Conservation (phyloP, 1,284 basidiomycete species). For the Irpex sp. region DNA sequence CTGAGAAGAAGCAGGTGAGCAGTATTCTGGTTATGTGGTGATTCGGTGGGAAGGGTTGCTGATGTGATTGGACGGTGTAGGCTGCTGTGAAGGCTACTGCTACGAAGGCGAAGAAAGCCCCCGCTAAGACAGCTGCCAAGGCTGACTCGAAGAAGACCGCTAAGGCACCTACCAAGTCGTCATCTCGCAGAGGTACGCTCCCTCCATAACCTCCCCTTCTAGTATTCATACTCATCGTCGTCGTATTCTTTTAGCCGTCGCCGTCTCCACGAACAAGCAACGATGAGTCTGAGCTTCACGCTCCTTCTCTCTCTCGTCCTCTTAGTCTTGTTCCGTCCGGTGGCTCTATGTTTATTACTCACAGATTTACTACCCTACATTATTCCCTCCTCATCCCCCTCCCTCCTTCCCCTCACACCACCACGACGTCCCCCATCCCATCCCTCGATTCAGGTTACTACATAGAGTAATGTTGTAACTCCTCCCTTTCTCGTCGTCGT, state of each 20-base stretch:
- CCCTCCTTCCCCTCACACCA: not conserved
- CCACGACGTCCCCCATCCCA: not conserved
- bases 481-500: not conserved
- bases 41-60: conserved; percentile 16
- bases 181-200: conserved; percentile 1
- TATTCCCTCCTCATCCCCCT: not conserved
- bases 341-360: not conserved
- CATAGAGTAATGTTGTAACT: not conserved
- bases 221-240: not conserved
- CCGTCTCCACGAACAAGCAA: conserved; percentile 12
- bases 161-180: conserved; percentile 8
- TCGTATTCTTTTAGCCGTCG: not conserved
- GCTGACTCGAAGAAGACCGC: conserved; percentile 24
- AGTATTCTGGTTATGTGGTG: no score
- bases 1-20: conserved; percentile 31
- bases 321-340: not conserved
- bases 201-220: not conserved
- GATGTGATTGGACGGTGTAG: conserved; percentile 11
- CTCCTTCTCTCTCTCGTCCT: conserved; percentile 1
- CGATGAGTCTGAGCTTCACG: not conserved
- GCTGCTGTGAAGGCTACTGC: conserved; percentile 25
- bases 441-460: no score
- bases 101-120: conserved; percentile 21
- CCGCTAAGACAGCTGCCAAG: conserved; percentile 12
- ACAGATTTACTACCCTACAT: conserved; percentile 1